Conservation (phyloP, 139 green algal genomes). For the Tetraselmis striata region DNA sequence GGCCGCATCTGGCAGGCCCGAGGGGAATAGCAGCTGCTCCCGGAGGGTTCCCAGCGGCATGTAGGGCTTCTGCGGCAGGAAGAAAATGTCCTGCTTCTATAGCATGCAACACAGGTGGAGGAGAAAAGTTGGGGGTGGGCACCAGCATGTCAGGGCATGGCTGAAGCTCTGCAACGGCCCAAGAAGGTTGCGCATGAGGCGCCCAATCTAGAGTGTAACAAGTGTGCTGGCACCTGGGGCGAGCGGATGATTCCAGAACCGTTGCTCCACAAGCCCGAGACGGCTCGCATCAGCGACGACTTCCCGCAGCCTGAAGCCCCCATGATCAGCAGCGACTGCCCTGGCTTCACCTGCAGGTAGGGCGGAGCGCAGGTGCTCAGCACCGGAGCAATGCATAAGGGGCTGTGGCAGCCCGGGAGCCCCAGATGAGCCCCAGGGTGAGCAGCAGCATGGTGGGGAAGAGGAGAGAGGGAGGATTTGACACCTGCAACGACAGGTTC, state of each 20-base stretch:
- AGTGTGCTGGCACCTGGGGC: neutral
- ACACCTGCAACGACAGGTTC: neutral
- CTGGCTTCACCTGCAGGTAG: constrained; percentile 25
- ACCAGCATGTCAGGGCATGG: too few relatives aligned
- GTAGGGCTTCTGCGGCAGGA: constrained; percentile 89
- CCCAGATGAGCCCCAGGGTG: too few relatives aligned
- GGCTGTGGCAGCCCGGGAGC: too few relatives aligned
- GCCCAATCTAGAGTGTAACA: too few relatives aligned
- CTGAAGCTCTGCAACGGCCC: too few relatives aligned
- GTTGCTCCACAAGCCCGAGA: constrained; percentile 42
- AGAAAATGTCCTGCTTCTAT: constrained; percentile 48
- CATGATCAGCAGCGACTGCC: constrained; percentile 61
- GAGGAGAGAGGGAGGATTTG: too few relatives aligned
- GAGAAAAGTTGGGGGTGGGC: too few relatives aligned
- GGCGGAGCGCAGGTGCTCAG: too few relatives aligned
- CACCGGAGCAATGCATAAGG: too few relatives aligned
- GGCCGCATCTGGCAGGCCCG: constrained; percentile 1
- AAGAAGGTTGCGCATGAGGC: too few relatives aligned
- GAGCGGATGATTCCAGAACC: constrained; percentile 7
- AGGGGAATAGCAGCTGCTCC: constrained; percentile 79
- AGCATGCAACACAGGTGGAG: too few relatives aligned
- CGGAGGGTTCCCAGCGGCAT: constrained; percentile 80
- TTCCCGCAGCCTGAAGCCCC: constrained; percentile 65
- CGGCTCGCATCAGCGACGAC: constrained; percentile 49
- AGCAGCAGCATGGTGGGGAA: neutral